Evolutionary conservation across 75 land plant species (phyloP).

Genomic region (Sequoia sempervirens): DNA sequence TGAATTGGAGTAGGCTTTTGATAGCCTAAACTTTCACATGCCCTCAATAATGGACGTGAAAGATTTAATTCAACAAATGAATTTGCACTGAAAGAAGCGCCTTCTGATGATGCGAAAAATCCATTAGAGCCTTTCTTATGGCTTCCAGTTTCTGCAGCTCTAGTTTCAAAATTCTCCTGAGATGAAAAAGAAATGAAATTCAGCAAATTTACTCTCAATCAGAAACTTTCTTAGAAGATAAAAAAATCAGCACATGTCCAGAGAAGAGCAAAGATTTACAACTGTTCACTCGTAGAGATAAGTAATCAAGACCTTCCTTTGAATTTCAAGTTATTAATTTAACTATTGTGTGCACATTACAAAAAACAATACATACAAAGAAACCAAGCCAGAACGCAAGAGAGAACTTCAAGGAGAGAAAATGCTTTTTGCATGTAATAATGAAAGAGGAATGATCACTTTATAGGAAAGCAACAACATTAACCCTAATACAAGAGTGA

Average conservation of each 20-base stretch:
- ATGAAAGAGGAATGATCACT: too few relatives aligned
- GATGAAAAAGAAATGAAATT: neutral
- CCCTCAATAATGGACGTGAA: constrained; percentile 83
- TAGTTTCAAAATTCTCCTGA: neutral
- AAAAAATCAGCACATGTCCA: neutral
- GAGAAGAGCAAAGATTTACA: neutral
- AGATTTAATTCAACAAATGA: constrained; percentile 90
- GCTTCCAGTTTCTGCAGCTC: constrained; percentile 12
- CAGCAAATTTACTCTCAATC: neutral
- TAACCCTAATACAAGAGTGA: too few relatives aligned
- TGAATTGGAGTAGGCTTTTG: constrained; percentile 92
- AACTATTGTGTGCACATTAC: neutral
- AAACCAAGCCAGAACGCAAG: too few relatives aligned
- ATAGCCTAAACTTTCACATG: constrained; percentile 90
- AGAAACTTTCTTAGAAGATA: neutral
- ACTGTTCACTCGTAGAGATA: neutral
- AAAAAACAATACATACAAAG: too few relatives aligned
- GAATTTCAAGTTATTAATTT: neutral
- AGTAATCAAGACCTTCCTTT: neutral
- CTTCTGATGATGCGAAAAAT: constrained; percentile 68
- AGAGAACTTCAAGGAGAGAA: too few relatives aligned
- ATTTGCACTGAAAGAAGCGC: constrained; percentile 76
- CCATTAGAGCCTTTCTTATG: constrained; percentile 7
- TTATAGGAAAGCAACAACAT: too few relatives aligned
- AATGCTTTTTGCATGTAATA: too few relatives aligned